phyloP scores from a whole-genome alignment of 2,329 filamentous ascomycete genomes.

The Arthrocladium fulminans region DNA sequence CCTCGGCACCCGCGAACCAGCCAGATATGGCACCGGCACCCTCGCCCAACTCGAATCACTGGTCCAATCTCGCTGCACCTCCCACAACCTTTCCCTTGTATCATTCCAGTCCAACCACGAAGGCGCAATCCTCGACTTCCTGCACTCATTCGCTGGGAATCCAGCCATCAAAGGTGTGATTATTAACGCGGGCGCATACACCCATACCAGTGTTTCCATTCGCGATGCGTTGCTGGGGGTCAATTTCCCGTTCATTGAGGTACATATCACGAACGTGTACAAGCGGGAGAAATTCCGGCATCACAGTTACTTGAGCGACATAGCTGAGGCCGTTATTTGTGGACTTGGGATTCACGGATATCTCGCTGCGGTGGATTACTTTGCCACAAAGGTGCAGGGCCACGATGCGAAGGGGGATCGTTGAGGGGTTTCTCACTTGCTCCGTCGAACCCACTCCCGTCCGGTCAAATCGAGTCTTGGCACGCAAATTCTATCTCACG shows the following conservation, averaged over 20 bases:
- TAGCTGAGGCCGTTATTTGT: conserved; percentile 61
- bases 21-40: conserved; percentile 63
- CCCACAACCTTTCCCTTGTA: conserved; percentile 44
- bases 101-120: conserved; percentile 72
- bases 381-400: conserved; percentile 30
- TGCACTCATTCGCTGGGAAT: conserved; percentile 41
- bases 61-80: conserved; percentile 42
- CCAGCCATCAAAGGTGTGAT: conserved; percentile 31
- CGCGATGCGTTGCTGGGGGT: conserved; percentile 65
- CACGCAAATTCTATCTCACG: too few species aligned
- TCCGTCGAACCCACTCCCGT: too few species aligned
- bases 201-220: conserved; percentile 67
- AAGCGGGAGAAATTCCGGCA: conserved; percentile 59
- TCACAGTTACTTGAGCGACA: conserved; percentile 65
- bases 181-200: conserved; percentile 68
- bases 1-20: conserved; percentile 63
- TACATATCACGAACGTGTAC: conserved; percentile 71
- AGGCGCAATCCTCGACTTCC: conserved; percentile 62
- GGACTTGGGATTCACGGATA: conserved; percentile 59
- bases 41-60: conserved; percentile 51
- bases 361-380: conserved; percentile 50
- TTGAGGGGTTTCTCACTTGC: too few species aligned
- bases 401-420: too few species aligned
- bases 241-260: conserved; percentile 63
- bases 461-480: too few species aligned